A percentile compares a stretch with the other conserved stretches of the same genome.
Conservation (phyloP, 2,329 filamentous ascomycete genomes). For the Microdochium nivale region DNA sequence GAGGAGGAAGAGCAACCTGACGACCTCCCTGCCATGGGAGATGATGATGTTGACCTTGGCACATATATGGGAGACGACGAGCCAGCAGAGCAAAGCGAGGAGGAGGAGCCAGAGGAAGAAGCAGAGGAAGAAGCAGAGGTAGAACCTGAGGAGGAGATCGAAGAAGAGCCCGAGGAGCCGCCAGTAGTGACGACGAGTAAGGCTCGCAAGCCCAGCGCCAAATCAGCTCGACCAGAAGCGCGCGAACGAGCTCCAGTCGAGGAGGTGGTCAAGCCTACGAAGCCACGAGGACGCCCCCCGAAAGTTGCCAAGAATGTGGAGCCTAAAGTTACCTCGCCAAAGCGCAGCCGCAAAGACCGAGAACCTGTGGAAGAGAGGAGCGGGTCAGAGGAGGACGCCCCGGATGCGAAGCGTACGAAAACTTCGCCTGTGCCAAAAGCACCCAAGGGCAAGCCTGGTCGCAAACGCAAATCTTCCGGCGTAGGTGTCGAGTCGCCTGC, state of each 20-base stretch:
- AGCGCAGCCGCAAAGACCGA: not conserved
- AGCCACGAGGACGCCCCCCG: constrained; percentile 15
- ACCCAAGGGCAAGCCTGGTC: constrained; percentile 20
- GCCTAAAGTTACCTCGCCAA: not conserved
- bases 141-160: constrained; percentile 13
- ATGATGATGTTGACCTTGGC: constrained; percentile 5
- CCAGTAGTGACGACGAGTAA: constrained; percentile 10
- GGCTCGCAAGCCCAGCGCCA: constrained; percentile 17
- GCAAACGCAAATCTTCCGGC: constrained; percentile 28
- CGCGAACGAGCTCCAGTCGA: constrained; percentile 5
- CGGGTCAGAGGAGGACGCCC: constrained; percentile 1
- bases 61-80: constrained; percentile 1
- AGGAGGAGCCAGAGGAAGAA: too few relatives aligned
- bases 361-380: constrained; percentile 7
- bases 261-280: constrained; percentile 13
- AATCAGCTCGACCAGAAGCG: constrained; percentile 5
- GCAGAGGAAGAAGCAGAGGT: constrained; percentile 9
- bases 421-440: constrained; percentile 10
- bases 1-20: constrained; percentile 13
- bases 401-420: constrained; percentile 3
- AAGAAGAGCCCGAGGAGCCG: constrained; percentile 10
- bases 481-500: constrained; percentile 35
- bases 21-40: constrained; percentile 7
- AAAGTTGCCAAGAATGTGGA: constrained; percentile 6
- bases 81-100: constrained; percentile 8